phyloP scores from a whole-genome alignment of 108 stramenopile genomes.

The Cyclostephanos invisitatus region DNA sequence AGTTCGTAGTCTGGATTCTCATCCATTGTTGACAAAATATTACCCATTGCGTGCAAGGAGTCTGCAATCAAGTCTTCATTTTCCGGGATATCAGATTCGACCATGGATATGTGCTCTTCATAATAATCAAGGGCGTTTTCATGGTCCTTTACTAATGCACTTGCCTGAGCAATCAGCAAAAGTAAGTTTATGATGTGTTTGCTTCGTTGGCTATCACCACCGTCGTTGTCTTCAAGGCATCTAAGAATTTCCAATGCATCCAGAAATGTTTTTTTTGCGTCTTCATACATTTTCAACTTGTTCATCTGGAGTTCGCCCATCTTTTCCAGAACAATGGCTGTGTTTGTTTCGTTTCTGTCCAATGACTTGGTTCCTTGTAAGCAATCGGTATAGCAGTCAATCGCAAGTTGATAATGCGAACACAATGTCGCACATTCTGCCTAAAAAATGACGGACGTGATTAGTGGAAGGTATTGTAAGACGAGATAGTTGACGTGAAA shows the following conservation, averaged over 20 bases:
- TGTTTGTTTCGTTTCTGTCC: conserved; percentile 16
- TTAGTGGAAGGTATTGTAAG: background rate
- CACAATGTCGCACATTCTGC: conserved; percentile 29
- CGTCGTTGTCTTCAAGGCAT: background rate
- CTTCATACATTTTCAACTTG: conserved; percentile 33
- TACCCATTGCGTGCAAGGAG: conserved; percentile 30
- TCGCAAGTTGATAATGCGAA: conserved; percentile 31
- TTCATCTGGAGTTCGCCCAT: conserved; percentile 48
- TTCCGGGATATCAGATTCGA: conserved; percentile 19
- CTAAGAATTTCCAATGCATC: conserved; percentile 42
- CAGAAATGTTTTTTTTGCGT: conserved; percentile 38
- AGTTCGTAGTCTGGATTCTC: conserved; percentile 27
- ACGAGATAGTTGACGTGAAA: background rate
- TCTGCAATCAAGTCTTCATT: conserved; percentile 37
- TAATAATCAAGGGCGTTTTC: conserved; percentile 44
- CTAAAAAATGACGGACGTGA: conserved; percentile 5
- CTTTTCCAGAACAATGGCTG: conserved; percentile 24
- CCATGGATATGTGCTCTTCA: conserved; percentile 40
- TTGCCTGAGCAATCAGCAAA: conserved; percentile 37
- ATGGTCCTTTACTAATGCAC: conserved; percentile 25
- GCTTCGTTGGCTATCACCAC: background rate
- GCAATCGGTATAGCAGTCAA: conserved; percentile 46
- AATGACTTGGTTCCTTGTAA: conserved; percentile 20
- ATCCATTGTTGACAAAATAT: conserved; percentile 23
- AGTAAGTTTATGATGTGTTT: conserved; percentile 10